Conservation (phyloP, 805 yeast genomes). For the Cyberlindnera euphorbiae region DNA sequence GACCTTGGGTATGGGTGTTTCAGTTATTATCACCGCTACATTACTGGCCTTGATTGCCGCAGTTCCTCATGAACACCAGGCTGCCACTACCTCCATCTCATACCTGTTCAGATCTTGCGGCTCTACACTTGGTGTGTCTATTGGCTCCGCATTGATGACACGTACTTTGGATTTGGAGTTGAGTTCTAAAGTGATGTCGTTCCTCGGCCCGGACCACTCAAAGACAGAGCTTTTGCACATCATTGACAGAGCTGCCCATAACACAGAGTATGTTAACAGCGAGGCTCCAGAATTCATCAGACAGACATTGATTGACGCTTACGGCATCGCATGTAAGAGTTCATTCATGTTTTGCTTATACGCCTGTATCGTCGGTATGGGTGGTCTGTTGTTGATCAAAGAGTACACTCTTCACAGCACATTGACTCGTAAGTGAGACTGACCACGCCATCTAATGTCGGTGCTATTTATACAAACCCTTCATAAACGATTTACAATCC, state of each 20-base stretch:
- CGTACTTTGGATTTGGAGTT: conserved; percentile 33
- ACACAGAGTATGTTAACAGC: conserved; percentile 46
- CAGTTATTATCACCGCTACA: conserved; percentile 60
- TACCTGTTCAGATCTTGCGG: conserved; percentile 65
- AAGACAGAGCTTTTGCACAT: conserved; percentile 36
- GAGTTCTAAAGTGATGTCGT: conserved; percentile 27
- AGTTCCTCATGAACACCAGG: conserved; percentile 62
- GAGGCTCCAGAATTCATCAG: conserved; percentile 51
- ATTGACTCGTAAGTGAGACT: conserved; percentile 33
- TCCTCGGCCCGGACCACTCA: conserved; percentile 33
- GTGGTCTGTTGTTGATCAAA: conserved; percentile 42
- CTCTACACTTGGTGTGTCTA: conserved; percentile 58
- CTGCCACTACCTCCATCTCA: conserved; percentile 62
- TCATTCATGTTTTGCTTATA: conserved; percentile 45
- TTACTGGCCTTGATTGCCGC: conserved; percentile 67
- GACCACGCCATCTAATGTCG: no score
- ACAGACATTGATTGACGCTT: conserved; percentile 43
- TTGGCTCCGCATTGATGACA: conserved; percentile 62
- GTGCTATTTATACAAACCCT: no score
- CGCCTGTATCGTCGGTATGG: conserved; percentile 34
- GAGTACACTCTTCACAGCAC: conserved; percentile 56
- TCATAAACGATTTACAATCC: no score
- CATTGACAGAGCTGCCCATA: conserved; percentile 49
- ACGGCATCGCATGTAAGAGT: conserved; percentile 47
- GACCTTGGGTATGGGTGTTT: conserved; percentile 50